Conservation (phyloP, 106 monocot genomes). For the Allium cepa region DNA sequence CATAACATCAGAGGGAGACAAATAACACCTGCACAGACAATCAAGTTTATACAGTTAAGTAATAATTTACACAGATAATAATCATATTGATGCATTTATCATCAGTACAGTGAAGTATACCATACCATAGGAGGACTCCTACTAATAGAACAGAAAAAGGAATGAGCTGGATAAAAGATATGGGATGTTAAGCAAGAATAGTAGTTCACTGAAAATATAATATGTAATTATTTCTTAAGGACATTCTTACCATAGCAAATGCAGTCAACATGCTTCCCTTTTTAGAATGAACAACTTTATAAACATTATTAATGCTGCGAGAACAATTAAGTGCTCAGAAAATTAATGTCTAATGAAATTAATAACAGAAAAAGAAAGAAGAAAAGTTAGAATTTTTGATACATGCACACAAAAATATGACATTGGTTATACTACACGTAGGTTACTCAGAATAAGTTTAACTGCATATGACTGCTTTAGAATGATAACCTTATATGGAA, state of each 20-base stretch:
- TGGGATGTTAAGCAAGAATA: neutral
- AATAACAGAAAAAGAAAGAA: neutral
- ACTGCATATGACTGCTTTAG: neutral
- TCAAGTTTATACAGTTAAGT: too few relatives aligned
- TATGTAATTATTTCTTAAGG: neutral
- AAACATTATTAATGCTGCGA: slow-evolving; percentile 72
- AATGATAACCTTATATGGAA: neutral
- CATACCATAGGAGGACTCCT: slow-evolving; percentile 80
- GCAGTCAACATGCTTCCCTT: slow-evolving; percentile 90
- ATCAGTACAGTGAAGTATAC: neutral
- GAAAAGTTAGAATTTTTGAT: too few relatives aligned
- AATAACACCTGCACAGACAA: slow-evolving; percentile 44
- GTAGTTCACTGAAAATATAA: neutral
- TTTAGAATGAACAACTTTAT: slow-evolving; percentile 59
- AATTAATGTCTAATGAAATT: neutral
- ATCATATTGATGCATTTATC: too few relatives aligned
- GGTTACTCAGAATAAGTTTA: too few relatives aligned
- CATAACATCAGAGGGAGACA: slow-evolving; percentile 89
- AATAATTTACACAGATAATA: too few relatives aligned
- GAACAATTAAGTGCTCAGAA: neutral
- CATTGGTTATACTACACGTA: too few relatives aligned
- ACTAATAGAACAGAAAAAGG: slow-evolving; percentile 69
- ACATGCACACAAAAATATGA: too few relatives aligned
- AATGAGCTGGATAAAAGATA: slow-evolving; percentile 41
- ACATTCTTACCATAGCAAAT: slow-evolving; percentile 80